Percentiles rank a stretch among this genome's conserved stretches.
Conservation (phyloP, 1,284 basidiomycete species). For the Cutaneotrichosporon dermatis region DNA sequence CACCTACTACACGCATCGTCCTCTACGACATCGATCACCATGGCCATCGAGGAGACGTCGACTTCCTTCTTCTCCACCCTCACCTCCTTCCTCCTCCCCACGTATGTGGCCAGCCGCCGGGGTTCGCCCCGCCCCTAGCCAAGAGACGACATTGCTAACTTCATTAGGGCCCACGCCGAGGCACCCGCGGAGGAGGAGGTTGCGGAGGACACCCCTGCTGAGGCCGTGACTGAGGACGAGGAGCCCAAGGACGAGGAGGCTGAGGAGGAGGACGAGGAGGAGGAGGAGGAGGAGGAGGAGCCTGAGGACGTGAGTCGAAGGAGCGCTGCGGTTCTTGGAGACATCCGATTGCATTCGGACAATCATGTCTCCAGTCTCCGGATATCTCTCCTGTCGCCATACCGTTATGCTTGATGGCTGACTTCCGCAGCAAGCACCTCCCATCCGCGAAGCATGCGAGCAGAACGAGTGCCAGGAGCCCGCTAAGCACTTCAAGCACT, state of each 20-base stretch:
- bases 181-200: conserved; percentile 44
- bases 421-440: conserved; percentile 52
- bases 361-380: too few species aligned
- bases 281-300: conserved; percentile 54
- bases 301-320: conserved; percentile 69
- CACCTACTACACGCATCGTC: background rate
- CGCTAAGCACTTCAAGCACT: conserved; percentile 83
- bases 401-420: too few species aligned
- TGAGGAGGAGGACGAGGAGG: conserved; percentile 45
- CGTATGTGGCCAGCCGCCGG: conserved; percentile 25
- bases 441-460: conserved; percentile 70
- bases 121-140: background rate
- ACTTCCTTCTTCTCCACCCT: conserved; percentile 35
- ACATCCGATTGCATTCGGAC: too few species aligned
- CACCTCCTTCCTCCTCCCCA: conserved; percentile 36
- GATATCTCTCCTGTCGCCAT: too few species aligned
- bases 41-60: conserved; percentile 21
- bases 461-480: conserved; percentile 64
- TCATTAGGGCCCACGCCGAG: conserved; percentile 47
- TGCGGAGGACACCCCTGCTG: conserved; percentile 32
- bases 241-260: conserved; percentile 44
- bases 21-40: conserved; percentile 8
- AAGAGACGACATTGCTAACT: background rate
- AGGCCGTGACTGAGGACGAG: conserved; percentile 47
- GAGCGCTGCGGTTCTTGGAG: too few species aligned